Base-by-base conservation (phyloP, 2,329 filamentous ascomycete genomes). In the Claviceps fusiformis region DNA sequence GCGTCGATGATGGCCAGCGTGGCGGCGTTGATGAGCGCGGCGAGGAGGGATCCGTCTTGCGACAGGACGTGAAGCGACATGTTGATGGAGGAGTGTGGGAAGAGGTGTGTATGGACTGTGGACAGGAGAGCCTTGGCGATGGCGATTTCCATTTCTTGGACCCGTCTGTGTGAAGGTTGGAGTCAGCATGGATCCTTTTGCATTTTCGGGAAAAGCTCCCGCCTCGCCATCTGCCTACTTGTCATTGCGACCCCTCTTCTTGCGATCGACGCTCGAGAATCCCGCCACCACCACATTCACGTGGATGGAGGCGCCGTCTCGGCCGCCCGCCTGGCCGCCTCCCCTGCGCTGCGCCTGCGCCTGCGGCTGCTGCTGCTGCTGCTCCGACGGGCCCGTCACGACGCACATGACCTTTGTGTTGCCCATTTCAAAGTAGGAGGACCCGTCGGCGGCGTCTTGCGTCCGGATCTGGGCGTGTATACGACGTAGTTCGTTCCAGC, bases 371-470 rank as follows among this genome's bases (percentile, higher is more conserved):
- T 98, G 93, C 54, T 64, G 63, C 33, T 71, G 70, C 54, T 73
- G 71, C 71, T 98, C 93, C 43, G 81, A 82, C 0, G 93, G 93
- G 0, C 93, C 93, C 1, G 85, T 83, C 50, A 98, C 85, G 29
- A 91, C 89, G 71, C 92, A 96, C 72, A 97, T 88, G 62, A 98
- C 86, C 68, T 95, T 93, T 27, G 93, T 98, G 72, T 97, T 95
- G 63, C 93, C 93, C 85, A 95, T 95, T 68, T 95, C 89, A 57
- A 97, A 82, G 71, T 95, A 95, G 58, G 86, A 89, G 48, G 88
- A 95, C 41, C 93, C 93, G 63, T 97, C 93, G 55, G 91, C 90
- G 52, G 91, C 86, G 58, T 91, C 86, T 71, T 96, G 93, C 1
- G 90, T 96, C 59, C 86, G 87, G 66, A 98, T 90, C 71, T 95